These are phyloP conservation scores for Bathelium albidoporum DNA, from an alignment of 495 filamentous ascomycete species.

Conservation along the genomic window DNA sequence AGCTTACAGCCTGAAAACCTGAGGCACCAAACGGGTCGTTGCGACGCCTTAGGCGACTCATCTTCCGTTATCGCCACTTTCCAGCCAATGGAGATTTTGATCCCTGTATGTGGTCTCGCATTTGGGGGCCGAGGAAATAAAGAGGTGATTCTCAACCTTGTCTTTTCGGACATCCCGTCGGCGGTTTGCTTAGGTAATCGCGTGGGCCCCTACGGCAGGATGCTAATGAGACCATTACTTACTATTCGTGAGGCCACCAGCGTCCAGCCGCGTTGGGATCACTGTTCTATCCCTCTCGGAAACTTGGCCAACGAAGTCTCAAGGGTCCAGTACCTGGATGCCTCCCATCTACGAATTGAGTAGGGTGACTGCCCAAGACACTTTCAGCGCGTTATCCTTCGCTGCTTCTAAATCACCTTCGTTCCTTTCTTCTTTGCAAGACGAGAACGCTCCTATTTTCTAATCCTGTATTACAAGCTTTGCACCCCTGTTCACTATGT, in stretches of 20 bases:
- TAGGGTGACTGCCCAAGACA: background rate
- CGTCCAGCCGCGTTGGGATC: slow-evolving; percentile 18
- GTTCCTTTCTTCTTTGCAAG: background rate
- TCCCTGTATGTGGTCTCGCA: too few species aligned
- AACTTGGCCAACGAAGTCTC: slow-evolving; percentile 5
- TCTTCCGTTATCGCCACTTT: too few species aligned
- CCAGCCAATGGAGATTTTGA: too few species aligned
- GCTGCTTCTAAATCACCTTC: background rate
- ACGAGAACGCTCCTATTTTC: background rate
- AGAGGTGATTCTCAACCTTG: too few species aligned
- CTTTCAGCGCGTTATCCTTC: background rate
- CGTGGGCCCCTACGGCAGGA: too few species aligned
- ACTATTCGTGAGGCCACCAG: slow-evolving; percentile 9
- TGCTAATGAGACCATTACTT: background rate
- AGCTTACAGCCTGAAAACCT: too few species aligned
- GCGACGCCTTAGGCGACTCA: too few species aligned
- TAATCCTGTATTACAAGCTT: background rate
- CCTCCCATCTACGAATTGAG: background rate
- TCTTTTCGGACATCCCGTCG: too few species aligned
- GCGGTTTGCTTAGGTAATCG: too few species aligned
- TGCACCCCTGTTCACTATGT: background rate
- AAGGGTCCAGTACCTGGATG: background rate
- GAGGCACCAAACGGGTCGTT: too few species aligned
- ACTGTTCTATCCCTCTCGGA: slow-evolving; percentile 12
- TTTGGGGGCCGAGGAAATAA: too few species aligned